Evolutionary conservation across 129 eudicot species (phyloP).

Genomic region (Flaveria sonorensis): DNA sequence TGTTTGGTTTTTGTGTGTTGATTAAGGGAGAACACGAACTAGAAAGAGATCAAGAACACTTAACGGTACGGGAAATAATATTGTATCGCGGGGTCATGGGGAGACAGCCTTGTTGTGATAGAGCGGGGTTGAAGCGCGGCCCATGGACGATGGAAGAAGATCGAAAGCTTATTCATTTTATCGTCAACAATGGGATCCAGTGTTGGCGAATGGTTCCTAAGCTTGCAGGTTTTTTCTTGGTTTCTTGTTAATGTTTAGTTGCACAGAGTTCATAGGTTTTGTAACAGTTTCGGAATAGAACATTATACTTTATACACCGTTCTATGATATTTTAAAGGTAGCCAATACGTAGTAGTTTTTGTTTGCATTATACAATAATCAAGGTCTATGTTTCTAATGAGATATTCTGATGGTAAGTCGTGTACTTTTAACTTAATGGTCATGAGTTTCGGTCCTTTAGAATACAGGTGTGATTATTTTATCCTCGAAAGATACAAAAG

Average conservation of each 20-base stretch:
- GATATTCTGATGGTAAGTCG: no score
- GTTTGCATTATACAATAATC: background rate
- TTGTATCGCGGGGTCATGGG: constrained; percentile 35
- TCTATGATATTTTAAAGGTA: background rate
- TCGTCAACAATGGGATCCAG: constrained; percentile 66
- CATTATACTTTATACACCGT: background rate
- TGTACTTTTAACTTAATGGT: no score
- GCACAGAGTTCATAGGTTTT: background rate
- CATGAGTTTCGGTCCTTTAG: no score
- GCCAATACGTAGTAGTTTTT: background rate
- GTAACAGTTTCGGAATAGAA: background rate
- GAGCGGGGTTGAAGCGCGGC: constrained; percentile 81
- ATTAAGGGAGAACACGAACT: background rate
- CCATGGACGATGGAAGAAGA: constrained; percentile 92
- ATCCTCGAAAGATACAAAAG: no score
- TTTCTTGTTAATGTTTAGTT: background rate
- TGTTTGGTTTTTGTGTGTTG: constrained; percentile 32
- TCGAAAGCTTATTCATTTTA: constrained; percentile 61
- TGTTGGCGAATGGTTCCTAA: constrained; percentile 88
- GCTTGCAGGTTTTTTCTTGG: constrained; percentile 60
- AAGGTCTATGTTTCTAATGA: no score
- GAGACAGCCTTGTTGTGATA: constrained; percentile 85
- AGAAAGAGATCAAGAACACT: constrained; percentile 5
- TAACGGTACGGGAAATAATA: background rate
- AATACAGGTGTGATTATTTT: no score